Base-by-base conservation (phyloP, 2,329 filamentous ascomycete species). In the Penicillium sp. region DNA sequence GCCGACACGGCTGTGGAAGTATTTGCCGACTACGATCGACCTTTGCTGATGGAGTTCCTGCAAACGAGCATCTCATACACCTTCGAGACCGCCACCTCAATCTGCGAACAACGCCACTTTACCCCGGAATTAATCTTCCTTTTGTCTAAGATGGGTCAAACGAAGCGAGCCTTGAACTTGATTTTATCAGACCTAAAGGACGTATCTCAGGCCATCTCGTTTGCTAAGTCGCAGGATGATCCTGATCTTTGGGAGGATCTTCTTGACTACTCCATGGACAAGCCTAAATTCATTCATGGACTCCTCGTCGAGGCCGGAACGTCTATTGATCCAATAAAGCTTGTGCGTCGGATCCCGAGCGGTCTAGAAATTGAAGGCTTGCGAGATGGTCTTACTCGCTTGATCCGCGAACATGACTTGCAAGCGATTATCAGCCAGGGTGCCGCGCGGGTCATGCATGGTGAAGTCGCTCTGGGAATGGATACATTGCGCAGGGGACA, bases 261-360 rank as follows among this genome's bases (percentile, higher is more conserved):
- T 7, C 83, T 99, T 6, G 86, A 93, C 64, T 97, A 97, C 73
- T 93, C 89, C 57, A 97, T 99, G 94, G 92, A 97, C 75, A 96
- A 97, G 69, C 94, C 94, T 1, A 85, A 85, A 40, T 99, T 99
- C 75, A 97, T 99, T 63, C 88, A 90, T 12, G 92, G 90, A 0
- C 79, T 99, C 3, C 84, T 99, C 0, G 91, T 96, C 67, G 91
- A 97, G 75, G 93, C 96, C 1, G 94, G 94, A 33, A 97, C 92
- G 1, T 86, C 91, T 1, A 94, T 99, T 67, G 88, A 97, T 67
- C 94, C 94, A 0, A 93, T 97, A 59, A 89, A 88, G 15, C 84
- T 99, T 3, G 90, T 99, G 6, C 83, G 89, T 14, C 85, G 92
- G 5, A 99, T 99, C 26, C 94, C 94, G 0, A 91, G 95, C 68